These are phyloP conservation scores for Dianthus caryophyllus DNA, from an alignment of 148 eudicot species.

Conservation along the genomic window DNA sequence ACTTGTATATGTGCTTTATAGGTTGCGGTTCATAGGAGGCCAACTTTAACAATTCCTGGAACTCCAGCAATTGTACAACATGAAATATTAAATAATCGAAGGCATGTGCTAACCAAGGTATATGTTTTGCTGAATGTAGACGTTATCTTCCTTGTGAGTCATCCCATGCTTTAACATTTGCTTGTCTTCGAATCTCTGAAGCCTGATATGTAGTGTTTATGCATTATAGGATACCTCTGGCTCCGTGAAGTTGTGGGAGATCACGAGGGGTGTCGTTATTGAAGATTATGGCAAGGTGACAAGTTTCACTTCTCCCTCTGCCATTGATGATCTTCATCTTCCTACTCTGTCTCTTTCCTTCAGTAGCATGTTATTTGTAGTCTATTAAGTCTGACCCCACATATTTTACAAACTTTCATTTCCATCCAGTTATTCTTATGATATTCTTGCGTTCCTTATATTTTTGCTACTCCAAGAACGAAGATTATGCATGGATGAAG, in stretches of 20 bases:
- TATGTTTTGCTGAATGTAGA: not conserved
- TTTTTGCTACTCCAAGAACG: no score
- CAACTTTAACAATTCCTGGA: conserved; percentile 64
- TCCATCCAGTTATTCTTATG: no score
- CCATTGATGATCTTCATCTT: no score
- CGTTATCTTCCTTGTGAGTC: not conserved
- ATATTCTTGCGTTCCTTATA: no score
- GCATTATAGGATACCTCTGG: conserved; percentile 75
- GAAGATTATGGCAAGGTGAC: conserved; percentile 84
- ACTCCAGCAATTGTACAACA: conserved; percentile 82
- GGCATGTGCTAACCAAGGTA: conserved; percentile 96
- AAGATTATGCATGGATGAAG: not conserved
- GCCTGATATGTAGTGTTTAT: conserved; percentile 7
- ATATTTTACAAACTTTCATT: no score
- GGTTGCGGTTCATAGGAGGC: conserved; percentile 78
- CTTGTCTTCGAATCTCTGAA: not conserved
- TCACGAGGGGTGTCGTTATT: conserved; percentile 71
- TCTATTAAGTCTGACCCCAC: no score
- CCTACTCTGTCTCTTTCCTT: no score
- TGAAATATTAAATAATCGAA: conserved; percentile 83
- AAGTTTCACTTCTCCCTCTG: not conserved
- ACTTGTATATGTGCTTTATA: conserved; percentile 23
- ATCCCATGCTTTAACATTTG: not conserved
- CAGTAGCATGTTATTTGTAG: no score
- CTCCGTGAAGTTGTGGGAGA: conserved; percentile 95